Conservation (phyloP, 1,139 yeast genomes). For the Scheffersomyces segobiensis region DNA sequence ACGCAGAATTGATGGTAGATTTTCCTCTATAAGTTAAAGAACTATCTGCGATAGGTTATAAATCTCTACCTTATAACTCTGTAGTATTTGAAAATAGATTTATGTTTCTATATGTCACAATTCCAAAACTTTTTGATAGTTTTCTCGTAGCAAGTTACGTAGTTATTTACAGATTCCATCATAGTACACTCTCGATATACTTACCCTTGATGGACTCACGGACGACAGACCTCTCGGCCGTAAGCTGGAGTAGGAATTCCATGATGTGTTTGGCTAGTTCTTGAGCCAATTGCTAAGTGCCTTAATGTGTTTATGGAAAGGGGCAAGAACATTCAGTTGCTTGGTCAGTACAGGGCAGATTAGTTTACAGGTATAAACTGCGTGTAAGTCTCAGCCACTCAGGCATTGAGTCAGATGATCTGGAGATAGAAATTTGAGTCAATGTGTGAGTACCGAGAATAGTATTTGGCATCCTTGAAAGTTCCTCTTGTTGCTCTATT, state of each 20-base stretch:
- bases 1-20: not conserved
- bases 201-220: constrained; percentile 47
- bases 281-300: not conserved
- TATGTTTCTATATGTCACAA: not conserved
- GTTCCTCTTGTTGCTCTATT: not conserved
- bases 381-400: not conserved
- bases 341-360: not conserved
- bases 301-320: not conserved
- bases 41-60: not conserved
- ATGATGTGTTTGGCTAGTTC: constrained; percentile 14
- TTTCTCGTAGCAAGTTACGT: not conserved
- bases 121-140: not conserved
- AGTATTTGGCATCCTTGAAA: not conserved
- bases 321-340: not conserved
- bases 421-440: not conserved
- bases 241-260: constrained; percentile 41
- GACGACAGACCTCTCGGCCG: constrained; percentile 45
- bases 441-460: not conserved
- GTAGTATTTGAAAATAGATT: not conserved
- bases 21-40: not conserved
- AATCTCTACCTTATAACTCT: not conserved
- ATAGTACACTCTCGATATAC: constrained; percentile 13
- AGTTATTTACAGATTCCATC: not conserved
- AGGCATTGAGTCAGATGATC: not conserved
- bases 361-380: not conserved